These are phyloP conservation scores for Boletellus sp. DNA, from an alignment of 768 basidiomycete species.

Conservation along the genomic window DNA sequence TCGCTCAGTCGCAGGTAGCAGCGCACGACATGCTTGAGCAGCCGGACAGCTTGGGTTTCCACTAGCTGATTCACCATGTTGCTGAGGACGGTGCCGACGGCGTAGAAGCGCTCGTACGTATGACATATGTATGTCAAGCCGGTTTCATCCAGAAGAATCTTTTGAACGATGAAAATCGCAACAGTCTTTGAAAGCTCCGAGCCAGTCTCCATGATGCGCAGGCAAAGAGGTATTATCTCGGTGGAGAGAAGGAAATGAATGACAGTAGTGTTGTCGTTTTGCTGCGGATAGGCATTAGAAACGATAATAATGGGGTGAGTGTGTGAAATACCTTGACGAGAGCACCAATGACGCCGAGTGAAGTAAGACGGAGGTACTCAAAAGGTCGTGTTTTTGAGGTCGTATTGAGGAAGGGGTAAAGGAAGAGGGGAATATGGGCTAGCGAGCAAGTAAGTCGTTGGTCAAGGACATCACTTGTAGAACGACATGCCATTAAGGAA, in stretches of 20 bases:
- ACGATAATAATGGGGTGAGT: background rate
- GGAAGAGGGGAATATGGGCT: constrained; percentile 93
- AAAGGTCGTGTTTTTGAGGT: constrained; percentile 99
- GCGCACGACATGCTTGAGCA: constrained; percentile 96
- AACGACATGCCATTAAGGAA: constrained; percentile 78
- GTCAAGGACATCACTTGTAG: background rate
- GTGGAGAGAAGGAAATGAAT: constrained; percentile 99
- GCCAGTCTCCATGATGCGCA: constrained; percentile 99
- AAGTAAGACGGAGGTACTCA: constrained; percentile 98
- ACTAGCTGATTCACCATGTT: constrained; percentile 99
- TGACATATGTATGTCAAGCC: constrained; percentile 98
- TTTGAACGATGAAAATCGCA: constrained; percentile 99
- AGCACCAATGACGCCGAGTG: constrained; percentile 98
- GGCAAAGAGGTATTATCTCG: constrained; percentile 98
- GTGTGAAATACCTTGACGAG: constrained; percentile 80
- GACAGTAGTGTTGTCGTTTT: constrained; percentile 99
- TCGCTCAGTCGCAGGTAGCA: constrained; percentile 96
- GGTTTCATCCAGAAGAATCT: constrained; percentile 94
- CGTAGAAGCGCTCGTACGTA: constrained; percentile 99
- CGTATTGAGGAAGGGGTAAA: constrained; percentile 98
- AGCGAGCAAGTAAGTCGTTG: constrained; percentile 1
- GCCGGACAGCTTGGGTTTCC: constrained; percentile 93
- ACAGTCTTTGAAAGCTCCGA: constrained; percentile 98
- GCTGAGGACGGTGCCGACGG: constrained; percentile 95
- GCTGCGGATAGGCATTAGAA: constrained; percentile 45